Evolutionary conservation across 345 rosid species (phyloP).

Genomic region (Boechera stricta): DNA sequence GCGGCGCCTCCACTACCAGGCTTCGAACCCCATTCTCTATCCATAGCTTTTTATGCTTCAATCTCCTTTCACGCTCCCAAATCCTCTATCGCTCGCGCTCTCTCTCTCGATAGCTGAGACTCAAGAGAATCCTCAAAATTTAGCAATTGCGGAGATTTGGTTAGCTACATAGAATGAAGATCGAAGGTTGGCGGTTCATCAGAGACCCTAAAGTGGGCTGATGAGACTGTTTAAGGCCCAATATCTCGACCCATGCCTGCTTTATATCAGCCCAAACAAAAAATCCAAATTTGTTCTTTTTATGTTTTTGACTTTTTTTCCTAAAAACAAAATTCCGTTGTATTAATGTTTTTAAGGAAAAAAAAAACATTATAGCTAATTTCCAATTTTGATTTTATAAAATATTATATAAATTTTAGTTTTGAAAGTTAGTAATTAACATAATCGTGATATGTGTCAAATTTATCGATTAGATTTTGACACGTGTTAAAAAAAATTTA

Average conservation of each 20-base stretch:
- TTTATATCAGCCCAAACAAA: too few species aligned
- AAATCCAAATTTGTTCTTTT: too few species aligned
- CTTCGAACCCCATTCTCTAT: constrained; percentile 98
- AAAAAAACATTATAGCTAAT: too few species aligned
- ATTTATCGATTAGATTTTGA: too few species aligned
- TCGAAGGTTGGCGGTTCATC: background rate
- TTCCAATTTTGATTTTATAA: too few species aligned
- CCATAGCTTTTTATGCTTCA: constrained; percentile 52
- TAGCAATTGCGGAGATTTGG: constrained; percentile 1
- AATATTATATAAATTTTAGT: too few species aligned
- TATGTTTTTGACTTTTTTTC: too few species aligned
- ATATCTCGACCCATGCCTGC: background rate
- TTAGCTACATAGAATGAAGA: background rate
- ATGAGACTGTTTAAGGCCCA: constrained; percentile 3
- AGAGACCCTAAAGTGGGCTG: background rate
- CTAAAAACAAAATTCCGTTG: too few species aligned
- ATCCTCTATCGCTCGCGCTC: background rate
- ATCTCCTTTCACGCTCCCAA: constrained; percentile 5
- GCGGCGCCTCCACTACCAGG: constrained; percentile 99
- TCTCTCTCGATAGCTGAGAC: constrained; percentile 19
- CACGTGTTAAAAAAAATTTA: too few species aligned
- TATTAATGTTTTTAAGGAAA: too few species aligned
- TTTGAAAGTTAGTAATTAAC: too few species aligned
- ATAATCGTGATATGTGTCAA: too few species aligned
- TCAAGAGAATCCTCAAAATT: background rate